Conservation (phyloP, 164 flowering plant species). For the Liquidambar formosana region DNA sequence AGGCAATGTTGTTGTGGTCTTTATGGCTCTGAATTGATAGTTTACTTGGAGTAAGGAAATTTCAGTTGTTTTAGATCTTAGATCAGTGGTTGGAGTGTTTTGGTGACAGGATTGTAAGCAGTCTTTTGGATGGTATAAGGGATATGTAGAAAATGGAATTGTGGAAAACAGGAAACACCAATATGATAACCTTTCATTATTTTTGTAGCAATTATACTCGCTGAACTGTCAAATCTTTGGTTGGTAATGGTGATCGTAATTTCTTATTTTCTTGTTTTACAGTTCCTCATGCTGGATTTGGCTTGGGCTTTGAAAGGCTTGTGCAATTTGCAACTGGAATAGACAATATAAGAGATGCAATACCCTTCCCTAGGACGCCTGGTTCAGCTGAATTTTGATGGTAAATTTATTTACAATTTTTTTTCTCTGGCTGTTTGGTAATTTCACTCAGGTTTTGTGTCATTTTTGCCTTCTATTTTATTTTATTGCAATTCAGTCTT, state of each 20-base stretch:
- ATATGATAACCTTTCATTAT: neutral
- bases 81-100: no score
- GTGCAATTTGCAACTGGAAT: slow-evolving; percentile 95
- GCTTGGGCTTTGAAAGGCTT: slow-evolving; percentile 94
- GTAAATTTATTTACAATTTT: neutral
- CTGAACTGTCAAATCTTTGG: neutral
- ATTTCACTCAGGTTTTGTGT: neutral
- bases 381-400: slow-evolving; percentile 92
- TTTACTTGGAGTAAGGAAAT: no score
- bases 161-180: neutral
- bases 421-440: neutral
- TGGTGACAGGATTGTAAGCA: no score
- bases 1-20: no score
- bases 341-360: slow-evolving; percentile 89
- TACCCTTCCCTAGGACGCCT: slow-evolving; percentile 89
- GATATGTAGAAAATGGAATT: neutral
- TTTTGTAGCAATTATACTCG: neutral
- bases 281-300: slow-evolving; percentile 99
- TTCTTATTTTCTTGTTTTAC: slow-evolving; percentile 20
- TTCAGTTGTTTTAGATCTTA: no score
- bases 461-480: neutral
- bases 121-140: no score
- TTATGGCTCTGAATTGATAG: no score
- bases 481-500: neutral
- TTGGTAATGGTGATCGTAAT: neutral